phyloP scores from a whole-genome alignment of 2,329 filamentous ascomycete genomes.

The Ceratocystis alfenasii region DNA sequence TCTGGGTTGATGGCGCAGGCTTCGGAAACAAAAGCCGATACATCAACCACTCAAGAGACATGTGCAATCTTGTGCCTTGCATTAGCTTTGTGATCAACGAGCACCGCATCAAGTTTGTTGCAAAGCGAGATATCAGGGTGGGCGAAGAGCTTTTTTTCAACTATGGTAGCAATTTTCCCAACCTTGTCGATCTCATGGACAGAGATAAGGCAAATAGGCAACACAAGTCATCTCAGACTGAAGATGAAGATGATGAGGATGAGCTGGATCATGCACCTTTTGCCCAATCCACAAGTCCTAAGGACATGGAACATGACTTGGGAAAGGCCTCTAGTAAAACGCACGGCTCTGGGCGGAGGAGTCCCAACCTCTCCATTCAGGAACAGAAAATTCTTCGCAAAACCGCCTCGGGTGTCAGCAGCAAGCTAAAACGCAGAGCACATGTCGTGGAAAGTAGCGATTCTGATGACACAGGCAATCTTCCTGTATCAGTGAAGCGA shows the following conservation, averaged over 20 bases:
- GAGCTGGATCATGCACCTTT: not conserved
- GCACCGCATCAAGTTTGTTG: constrained; percentile 63
- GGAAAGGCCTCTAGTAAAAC: not conserved
- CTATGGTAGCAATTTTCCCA: constrained; percentile 59
- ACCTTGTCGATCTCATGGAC: constrained; percentile 33
- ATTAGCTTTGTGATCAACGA: constrained; percentile 64
- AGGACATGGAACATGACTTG: not conserved
- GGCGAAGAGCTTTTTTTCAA: constrained; percentile 75
- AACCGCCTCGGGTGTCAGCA: not conserved
- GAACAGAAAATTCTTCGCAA: not conserved
- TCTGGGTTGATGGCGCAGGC: constrained; percentile 61
- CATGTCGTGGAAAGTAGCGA: not conserved
- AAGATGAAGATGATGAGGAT: not conserved
- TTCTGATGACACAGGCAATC: not conserved
- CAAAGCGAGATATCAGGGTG: constrained; percentile 50
- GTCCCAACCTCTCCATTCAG: not conserved
- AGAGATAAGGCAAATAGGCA: constrained; percentile 13
- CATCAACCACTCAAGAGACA: constrained; percentile 61
- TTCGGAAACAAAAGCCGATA: constrained; percentile 73
- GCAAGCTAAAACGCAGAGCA: not conserved
- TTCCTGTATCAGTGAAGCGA: not conserved
- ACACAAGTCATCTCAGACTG: constrained; percentile 7
- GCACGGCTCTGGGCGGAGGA: not conserved
- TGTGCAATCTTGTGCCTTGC: constrained; percentile 50
- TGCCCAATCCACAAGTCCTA: not conserved